These are phyloP conservation scores for Ophidiomyces ophidiicola DNA, from an alignment of 2,329 filamentous ascomycete genomes.

Conservation along the genomic window DNA sequence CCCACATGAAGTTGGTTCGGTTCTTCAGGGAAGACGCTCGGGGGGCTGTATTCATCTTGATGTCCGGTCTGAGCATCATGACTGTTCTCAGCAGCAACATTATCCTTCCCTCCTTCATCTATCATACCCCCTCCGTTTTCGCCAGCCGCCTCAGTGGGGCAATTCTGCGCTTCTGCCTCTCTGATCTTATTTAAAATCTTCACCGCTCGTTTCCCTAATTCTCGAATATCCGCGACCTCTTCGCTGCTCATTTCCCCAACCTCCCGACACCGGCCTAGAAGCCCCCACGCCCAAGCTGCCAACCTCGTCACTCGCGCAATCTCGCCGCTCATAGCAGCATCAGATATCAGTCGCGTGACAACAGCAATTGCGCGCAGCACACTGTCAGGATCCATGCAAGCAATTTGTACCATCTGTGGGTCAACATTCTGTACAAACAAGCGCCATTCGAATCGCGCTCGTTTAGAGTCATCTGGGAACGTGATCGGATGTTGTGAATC, in stretches of 20 bases:
- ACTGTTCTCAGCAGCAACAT: neutral
- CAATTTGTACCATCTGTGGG: constrained; percentile 41
- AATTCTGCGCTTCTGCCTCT: constrained; percentile 28
- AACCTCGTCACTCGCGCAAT: constrained; percentile 51
- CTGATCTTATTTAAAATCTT: constrained; percentile 36
- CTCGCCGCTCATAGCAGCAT: constrained; percentile 51
- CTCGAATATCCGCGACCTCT: constrained; percentile 63
- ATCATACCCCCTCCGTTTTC: constrained; percentile 11
- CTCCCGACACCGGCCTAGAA: constrained; percentile 64
- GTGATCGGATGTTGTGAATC: constrained; percentile 40
- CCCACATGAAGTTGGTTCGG: neutral
- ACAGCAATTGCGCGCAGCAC: constrained; percentile 54
- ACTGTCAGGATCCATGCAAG: constrained; percentile 46
- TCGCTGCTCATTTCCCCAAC: constrained; percentile 61
- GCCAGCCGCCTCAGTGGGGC: constrained; percentile 14
- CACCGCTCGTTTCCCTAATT: constrained; percentile 65
- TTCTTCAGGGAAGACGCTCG: neutral
- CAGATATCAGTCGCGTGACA: constrained; percentile 46
- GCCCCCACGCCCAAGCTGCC: constrained; percentile 74
- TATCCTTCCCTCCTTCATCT: constrained; percentile 11
- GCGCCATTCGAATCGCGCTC: constrained; percentile 46
- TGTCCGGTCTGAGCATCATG: constrained; percentile 3
- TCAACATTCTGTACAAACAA: constrained; percentile 28
- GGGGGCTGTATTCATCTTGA: neutral
- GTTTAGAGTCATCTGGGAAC: constrained; percentile 43